Evolutionary conservation across 169 alveolate species (phyloP).

Genomic region (Pseudocohnilembus persalinus): DNA sequence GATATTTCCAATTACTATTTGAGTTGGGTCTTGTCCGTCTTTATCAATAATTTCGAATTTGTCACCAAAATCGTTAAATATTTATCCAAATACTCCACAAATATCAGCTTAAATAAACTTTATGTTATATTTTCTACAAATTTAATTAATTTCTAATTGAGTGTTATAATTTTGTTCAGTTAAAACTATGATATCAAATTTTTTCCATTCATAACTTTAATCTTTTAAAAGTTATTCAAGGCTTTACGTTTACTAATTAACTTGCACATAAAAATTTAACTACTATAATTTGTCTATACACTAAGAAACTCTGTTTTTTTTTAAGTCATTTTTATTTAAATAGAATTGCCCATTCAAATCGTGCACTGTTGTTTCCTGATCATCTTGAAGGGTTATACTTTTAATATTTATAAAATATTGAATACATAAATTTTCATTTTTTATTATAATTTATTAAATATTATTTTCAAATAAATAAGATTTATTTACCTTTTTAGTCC

Average conservation of each 20-base stretch:
- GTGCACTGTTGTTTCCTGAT: constrained; percentile 27
- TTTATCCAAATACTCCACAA: constrained; percentile 67
- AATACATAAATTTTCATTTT: background rate
- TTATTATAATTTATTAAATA: no score
- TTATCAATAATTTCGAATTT: constrained; percentile 77
- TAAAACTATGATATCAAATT: constrained; percentile 56
- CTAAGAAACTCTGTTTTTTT: constrained; percentile 66
- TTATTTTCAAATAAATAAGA: no score
- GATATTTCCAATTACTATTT: constrained; percentile 19
- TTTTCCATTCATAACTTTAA: constrained; percentile 18
- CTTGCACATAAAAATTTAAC: constrained; percentile 78
- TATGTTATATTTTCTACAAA: constrained; percentile 28
- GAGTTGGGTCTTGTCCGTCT: constrained; percentile 78
- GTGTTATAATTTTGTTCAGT: constrained; percentile 51
- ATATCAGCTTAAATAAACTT: constrained; percentile 62
- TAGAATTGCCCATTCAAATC: constrained; percentile 75
- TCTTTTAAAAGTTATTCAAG: background rate
- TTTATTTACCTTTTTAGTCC: constrained; percentile 71
- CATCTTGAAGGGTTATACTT: constrained; percentile 67
- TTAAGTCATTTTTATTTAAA: constrained; percentile 60
- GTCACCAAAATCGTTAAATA: constrained; percentile 80
- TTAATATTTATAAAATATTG: no score
- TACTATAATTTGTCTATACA: constrained; percentile 59
- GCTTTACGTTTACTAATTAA: constrained; percentile 15
- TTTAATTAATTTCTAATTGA: constrained; percentile 37